Base-by-base conservation (phyloP, 2,329 filamentous ascomycete genomes). In the Neopestalotiopsis sp. region DNA sequence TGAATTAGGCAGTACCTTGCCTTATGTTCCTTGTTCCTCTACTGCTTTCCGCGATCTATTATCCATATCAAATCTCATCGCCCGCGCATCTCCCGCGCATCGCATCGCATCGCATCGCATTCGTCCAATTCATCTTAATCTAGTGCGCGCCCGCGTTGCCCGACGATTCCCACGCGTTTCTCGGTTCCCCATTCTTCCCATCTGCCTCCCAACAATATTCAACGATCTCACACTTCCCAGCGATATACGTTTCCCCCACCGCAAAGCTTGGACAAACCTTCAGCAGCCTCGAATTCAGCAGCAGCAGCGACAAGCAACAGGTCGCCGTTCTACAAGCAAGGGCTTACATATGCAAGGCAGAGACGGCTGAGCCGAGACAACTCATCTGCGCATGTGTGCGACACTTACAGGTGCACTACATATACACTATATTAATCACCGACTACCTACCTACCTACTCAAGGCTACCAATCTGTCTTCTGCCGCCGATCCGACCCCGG, bases 61-160 rank as follows among this genome's bases (percentile, higher is more conserved):
- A 38, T 38, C 20, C 45, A 53, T 53, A 53, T 38, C 45, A 53
- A 53, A 53, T 20, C 45, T 20, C 45, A 53, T 69, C n/a, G 67
- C 67, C 20, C 45, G 45, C 45, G 45, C 45, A 53, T 53, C 45
- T 53, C 45, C 45, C 45, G 45, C 45, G 45, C 45, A 53, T 53
- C 45, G 45, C 45, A 53, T 20, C 42, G 38, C 3, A 32, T 67
- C 10, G 66, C 66, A 20, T 40, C 58, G 42, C 66, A 62, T 61
- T 24, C 62, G 5, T 65, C 58, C 34, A 65, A 58, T 30, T 42
- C 66, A 53, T n/a, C 14, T 30, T 67, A 53, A 64, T 30, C 53
- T 59, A 57, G 53, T 56, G 42, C 65, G 56, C 56, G 65, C 53
- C 57, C 65, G 42, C 53, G 53, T 59, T 49, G 30, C 65, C 53